phyloP scores from a whole-genome alignment of 768 basidiomycete genomes.

The Tylopilus balloui region DNA sequence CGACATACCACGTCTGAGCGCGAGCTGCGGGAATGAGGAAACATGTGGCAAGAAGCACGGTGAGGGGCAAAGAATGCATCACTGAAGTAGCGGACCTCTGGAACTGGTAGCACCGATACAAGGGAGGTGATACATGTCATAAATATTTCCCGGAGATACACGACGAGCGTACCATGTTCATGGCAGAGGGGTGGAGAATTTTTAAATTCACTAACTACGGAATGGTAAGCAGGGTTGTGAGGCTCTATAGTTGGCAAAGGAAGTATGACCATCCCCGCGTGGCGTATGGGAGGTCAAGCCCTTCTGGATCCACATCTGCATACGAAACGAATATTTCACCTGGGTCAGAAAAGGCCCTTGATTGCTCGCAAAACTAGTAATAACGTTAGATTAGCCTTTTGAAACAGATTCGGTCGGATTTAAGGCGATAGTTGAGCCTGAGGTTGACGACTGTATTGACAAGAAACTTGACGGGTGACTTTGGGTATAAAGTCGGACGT shows the following conservation, averaged over 20 bases:
- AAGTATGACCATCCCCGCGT: background rate
- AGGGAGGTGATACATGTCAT: background rate
- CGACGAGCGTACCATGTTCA: slow-evolving; percentile 3
- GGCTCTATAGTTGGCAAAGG: background rate
- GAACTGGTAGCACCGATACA: background rate
- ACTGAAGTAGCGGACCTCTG: background rate
- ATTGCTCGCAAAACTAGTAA: background rate
- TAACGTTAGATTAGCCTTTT: background rate
- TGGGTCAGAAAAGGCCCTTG: background rate
- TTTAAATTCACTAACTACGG: background rate
- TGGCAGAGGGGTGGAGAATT: background rate
- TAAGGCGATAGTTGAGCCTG: background rate
- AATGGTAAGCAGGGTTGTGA: slow-evolving; percentile 5
- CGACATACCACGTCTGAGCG: slow-evolving; percentile 30
- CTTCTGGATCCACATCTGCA: background rate
- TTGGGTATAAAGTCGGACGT: background rate
- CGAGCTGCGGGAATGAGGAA: slow-evolving; percentile 11
- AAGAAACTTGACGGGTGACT: background rate
- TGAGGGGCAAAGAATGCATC: slow-evolving; percentile 11
- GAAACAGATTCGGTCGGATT: background rate
- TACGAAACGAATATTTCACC: slow-evolving; percentile 11
- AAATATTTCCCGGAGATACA: background rate
- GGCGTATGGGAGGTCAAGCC: background rate
- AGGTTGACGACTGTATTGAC: slow-evolving; percentile 1
- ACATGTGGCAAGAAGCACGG: slow-evolving; percentile 10